Base-by-base conservation (phyloP, 2,329 filamentous ascomycete genomes). In the Aulographum hederae region DNA sequence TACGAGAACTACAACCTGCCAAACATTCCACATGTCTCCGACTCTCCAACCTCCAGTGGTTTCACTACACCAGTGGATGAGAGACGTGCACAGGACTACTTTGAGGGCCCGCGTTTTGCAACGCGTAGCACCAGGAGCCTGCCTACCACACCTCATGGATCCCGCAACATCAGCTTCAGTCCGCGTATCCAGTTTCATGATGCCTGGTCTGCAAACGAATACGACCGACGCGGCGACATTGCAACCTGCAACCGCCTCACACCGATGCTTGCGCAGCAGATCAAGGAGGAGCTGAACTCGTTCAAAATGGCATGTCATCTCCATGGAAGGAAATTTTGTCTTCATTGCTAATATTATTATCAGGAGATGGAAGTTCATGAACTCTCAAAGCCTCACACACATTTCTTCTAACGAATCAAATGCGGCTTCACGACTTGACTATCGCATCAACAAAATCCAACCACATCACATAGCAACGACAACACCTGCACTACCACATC, bases 361-460 rank as follows among this genome's bases (percentile, higher is more conserved):
- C 39, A 95, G 89, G 89, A 98, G 63, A 98, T 98, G 89, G 89
- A 95, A 64, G 89, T 98, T 47, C 89, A 98, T 55, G 89, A 95
- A 59, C 81, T 78, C 53, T 95, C 89, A 43, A 98, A 95, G 63
- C 85, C 94, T 49, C 94, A 98, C 65, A 98, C 89, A 46, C 89
- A 98, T 68, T 98, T 98, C 69, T 95, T 98, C 67, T 98, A 71
- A 86, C 6, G 6, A n/a, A 23, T 23, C n/a, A n/a, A n/a, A n/a
- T n/a, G n/a, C n/a, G n/a, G n/a, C n/a, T n/a, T n/a, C n/a, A n/a
- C n/a, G n/a, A n/a, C n/a, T 8, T 57, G 59, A 65, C 42, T 20
- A 36, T 30, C 10, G 21, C 21, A n/a, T n/a, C n/a, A n/a, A n/a
- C n/a, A n/a, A n/a, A n/a, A n/a, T n/a, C n/a, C n/a, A n/a, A n/a